These are phyloP conservation scores for Alternaria sp. DNA, from an alignment of 2,329 filamentous ascomycete species.

Conservation along the genomic window DNA sequence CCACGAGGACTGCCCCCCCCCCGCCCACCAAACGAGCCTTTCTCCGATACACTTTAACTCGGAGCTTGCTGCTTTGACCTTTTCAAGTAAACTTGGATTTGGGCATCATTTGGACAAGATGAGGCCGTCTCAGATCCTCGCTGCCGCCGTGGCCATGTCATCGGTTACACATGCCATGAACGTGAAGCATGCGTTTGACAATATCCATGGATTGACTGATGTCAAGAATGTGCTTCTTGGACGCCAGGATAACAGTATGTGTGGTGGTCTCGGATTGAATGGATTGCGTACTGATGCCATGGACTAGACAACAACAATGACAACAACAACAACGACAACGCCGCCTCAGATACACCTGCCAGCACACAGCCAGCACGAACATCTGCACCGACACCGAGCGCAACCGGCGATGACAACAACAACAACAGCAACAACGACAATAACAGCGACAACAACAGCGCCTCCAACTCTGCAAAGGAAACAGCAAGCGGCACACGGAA, in stretches of 20 bases:
- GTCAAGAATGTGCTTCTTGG: slow-evolving; percentile 43
- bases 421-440: slow-evolving; percentile 25
- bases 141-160: slow-evolving; percentile 50
- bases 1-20: slow-evolving; percentile 22
- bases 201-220: slow-evolving; percentile 39
- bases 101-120: slow-evolving; percentile 32
- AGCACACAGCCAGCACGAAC: slow-evolving; percentile 22
- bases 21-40: slow-evolving; percentile 22
- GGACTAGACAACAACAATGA: slow-evolving; percentile 8
- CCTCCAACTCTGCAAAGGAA: slow-evolving; percentile 25
- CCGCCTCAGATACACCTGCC: slow-evolving; percentile 26
- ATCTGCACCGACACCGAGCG: slow-evolving; percentile 22
- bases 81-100: neutral
- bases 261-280: neutral
- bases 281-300: neutral
- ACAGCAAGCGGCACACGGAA: slow-evolving; percentile 33
- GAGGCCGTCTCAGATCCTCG: slow-evolving; percentile 52
- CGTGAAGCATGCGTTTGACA: slow-evolving; percentile 46
- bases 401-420: slow-evolving; percentile 11
- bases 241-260: slow-evolving; percentile 45
- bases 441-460: slow-evolving; percentile 23
- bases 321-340: slow-evolving; percentile 15
- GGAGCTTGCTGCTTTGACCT: neutral
- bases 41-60: slow-evolving; percentile 11
- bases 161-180: slow-evolving; percentile 48